These are phyloP conservation scores for Bretziella fagacearum DNA, from an alignment of 2,329 filamentous ascomycete species.

Conservation along the genomic window DNA sequence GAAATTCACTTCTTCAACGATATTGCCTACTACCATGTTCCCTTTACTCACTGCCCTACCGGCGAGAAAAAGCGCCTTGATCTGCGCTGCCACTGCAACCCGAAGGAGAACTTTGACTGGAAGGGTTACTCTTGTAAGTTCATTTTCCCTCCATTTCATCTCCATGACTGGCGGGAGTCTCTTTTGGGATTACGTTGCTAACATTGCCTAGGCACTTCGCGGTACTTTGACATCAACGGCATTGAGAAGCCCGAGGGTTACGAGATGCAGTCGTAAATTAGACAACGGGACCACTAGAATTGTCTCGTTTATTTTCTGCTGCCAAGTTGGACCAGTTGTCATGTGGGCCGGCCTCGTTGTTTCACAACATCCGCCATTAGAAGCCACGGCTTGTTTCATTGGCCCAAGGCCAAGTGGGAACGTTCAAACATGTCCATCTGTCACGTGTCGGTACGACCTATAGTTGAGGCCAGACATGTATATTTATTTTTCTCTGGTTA, in stretches of 20 bases:
- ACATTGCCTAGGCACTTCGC: slow-evolving; percentile 38
- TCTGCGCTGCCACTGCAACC: slow-evolving; percentile 86
- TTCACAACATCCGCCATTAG: too few species aligned
- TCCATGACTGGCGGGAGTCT: background rate
- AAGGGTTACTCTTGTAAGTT: slow-evolving; percentile 88
- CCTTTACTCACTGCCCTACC: slow-evolving; percentile 94
- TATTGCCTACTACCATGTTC: slow-evolving; percentile 94
- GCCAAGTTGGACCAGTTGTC: background rate
- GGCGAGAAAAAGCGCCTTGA: slow-evolving; percentile 70
- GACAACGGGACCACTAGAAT: too few species aligned
- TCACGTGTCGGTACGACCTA: too few species aligned
- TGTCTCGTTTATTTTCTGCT: too few species aligned
- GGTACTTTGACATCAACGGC: slow-evolving; percentile 70
- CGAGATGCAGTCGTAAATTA: slow-evolving; percentile 50
- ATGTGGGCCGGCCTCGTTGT: too few species aligned
- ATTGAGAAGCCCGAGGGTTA: slow-evolving; percentile 73
- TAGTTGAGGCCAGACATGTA: too few species aligned
- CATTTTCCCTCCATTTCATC: slow-evolving; percentile 13
- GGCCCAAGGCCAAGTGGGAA: too few species aligned
- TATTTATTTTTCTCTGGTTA: background rate
- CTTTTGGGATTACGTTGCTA: background rate
- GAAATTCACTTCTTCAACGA: slow-evolving; percentile 98
- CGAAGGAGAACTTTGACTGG: slow-evolving; percentile 97
- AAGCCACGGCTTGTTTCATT: too few species aligned
- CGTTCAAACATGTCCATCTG: too few species aligned